phyloP scores from a whole-genome alignment of 176 grass and related monocot species.

The Rhynchospora tenuis region DNA sequence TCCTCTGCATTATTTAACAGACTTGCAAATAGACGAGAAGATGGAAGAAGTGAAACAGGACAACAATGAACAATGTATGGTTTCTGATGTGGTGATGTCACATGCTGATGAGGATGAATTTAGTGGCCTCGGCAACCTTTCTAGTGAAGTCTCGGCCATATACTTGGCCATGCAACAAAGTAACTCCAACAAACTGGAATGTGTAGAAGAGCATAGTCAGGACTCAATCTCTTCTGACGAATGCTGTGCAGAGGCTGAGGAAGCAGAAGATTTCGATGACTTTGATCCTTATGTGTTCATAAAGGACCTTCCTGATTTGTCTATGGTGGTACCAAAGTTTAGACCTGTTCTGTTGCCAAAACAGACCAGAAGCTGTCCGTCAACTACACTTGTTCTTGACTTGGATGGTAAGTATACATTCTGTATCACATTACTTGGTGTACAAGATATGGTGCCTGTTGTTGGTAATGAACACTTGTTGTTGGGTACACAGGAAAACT shows the following conservation, averaged over 20 bases:
- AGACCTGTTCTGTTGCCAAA: conserved; percentile 83
- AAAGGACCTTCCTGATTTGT: conserved; percentile 82
- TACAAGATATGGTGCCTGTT: background rate
- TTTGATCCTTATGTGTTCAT: conserved; percentile 89
- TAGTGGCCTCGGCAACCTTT: conserved; percentile 69
- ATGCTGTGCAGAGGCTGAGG: conserved; percentile 50
- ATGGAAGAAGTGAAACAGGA: conserved; percentile 22
- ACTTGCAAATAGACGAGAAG: conserved; percentile 1
- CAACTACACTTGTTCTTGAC: conserved; percentile 75
- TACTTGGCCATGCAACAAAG: conserved; percentile 79
- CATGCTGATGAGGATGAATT: conserved; percentile 48
- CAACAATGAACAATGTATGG: conserved; percentile 14
- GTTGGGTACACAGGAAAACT: background rate
- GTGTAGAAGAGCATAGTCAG: conserved; percentile 79
- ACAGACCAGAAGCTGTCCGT: conserved; percentile 92
- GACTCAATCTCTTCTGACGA: conserved; percentile 62
- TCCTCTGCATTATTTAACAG: conserved; percentile 4
- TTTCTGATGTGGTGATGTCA: conserved; percentile 23
- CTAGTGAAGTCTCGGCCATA: conserved; percentile 85
- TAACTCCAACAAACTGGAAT: conserved; percentile 47
- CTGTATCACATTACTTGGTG: background rate
- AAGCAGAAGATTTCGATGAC: conserved; percentile 59
- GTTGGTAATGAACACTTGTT: background rate
- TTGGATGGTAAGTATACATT: conserved; percentile 65
- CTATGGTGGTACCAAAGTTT: conserved; percentile 78